Evolutionary conservation across 208 protist genomes (phyloP).

Genomic region (Crithidia acanthocephali): DNA sequence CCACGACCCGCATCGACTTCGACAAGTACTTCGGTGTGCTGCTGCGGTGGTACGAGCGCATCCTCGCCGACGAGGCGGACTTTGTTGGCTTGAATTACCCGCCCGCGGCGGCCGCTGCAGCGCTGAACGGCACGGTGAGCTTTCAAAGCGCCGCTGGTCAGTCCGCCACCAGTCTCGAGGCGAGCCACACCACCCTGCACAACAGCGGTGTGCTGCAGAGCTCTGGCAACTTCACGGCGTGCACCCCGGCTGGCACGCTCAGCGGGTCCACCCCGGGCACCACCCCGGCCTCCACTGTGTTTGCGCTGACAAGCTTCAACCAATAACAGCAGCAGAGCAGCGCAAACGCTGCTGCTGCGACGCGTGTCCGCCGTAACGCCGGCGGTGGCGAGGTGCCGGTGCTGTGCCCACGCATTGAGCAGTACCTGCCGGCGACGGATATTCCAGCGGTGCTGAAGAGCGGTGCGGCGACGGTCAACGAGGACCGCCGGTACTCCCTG

Average conservation of each 20-base stretch:
- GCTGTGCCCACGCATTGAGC: conserved; percentile 39
- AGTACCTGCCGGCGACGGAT: conserved; percentile 25
- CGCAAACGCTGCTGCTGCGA: neutral
- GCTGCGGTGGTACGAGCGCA: conserved; percentile 60
- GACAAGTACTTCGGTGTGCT: conserved; percentile 32
- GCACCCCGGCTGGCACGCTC: neutral
- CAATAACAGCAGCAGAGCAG: too few relatives aligned
- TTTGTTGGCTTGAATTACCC: conserved; percentile 29
- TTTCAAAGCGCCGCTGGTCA: neutral
- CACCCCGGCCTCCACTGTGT: neutral
- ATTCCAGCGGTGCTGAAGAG: conserved; percentile 14
- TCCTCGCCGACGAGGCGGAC: conserved; percentile 43
- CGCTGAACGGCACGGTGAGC: neutral
- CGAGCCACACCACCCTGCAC: conserved; percentile 16
- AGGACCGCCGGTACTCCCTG: neutral
- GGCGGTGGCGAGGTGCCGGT: conserved; percentile 35
- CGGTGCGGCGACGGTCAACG: neutral
- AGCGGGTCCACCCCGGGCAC: neutral
- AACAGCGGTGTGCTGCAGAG: conserved; percentile 9
- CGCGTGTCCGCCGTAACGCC: neutral
- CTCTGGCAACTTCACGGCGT: neutral
- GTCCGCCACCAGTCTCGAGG: conserved; percentile 5
- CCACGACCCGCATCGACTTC: neutral
- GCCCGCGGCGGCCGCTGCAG: neutral
- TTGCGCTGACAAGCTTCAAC: conserved; percentile 9